Base-by-base conservation (phyloP, 139 green algal species). In the Volvox reticuliferus region DNA sequence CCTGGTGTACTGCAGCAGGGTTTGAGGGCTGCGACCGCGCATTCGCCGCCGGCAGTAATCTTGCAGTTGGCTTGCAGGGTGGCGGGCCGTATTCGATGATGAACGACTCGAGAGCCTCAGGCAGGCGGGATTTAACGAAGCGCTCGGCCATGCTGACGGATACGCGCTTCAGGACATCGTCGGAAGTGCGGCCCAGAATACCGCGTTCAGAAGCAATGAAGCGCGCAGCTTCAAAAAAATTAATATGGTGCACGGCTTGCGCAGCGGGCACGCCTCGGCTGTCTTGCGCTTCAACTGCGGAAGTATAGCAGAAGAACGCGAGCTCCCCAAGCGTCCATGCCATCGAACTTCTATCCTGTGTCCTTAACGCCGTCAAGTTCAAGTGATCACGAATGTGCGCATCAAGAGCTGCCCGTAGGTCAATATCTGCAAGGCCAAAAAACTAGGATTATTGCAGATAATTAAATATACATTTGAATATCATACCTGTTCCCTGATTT, bases 311-410 rank as follows among this genome's bases (percentile, higher is more conserved):
- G 30, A 62, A 87, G 14, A 79, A 44, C 12, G 82, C 63, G 21
- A 88, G 82, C 9, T 88, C 82, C 0, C 63, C 82, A 12, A 88
- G 33, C 3, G 63, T 79, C 82, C 82, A 88, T 65, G 14, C 65
- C 33, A 88, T 55, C 14, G 37, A 26, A 1, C 78, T 88, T 20
- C 22, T 79, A 21, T 88, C 82, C 33, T 79, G 33, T 17, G 65
- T 67, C 33, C 24, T 63, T 13, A 88, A 24, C 5, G 12, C 35
- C 9, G 63, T 28, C 5, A 88, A 9, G 6, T 79, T 33, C 5
- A 79, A 35, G 33, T 36, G 21, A 22, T 71, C 24, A 26, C 82
- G 82, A 30, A 88, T 24, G 26, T 88, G 82, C 3, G 19, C 32
- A 24, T 88, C 82, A 12, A 88, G 21, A 2, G 6, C 20, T 35